Base-by-base conservation (phyloP, 2,329 filamentous ascomycete species). In the Pseudogymnoascus sp. region DNA sequence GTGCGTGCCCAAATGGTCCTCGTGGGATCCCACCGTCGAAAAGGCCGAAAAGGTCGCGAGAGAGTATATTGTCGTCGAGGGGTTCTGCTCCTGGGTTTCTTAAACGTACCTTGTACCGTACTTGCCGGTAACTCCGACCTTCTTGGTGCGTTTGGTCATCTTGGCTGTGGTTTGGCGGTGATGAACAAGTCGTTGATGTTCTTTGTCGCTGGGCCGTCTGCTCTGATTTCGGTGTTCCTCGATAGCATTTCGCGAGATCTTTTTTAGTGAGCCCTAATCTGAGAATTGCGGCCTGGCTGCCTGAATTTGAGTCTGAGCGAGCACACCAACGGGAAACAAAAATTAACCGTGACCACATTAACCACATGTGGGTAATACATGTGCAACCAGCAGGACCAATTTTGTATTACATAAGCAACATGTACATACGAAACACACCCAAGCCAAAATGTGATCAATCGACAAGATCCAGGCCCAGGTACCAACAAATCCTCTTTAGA, bases 61-160 rank as follows among this genome's bases (percentile, higher is more conserved):
- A 42, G 62, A 59, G 17, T 38, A 37, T 46, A 26, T 26, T 40
- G 29, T 62, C 64, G 64, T 61, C 31, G 26, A 68, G 68, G 70
- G 68, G 64, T 71, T 69, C 69, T 60, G 9, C 59, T 60, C 37
- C 37, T 42, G 59, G 37, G 66, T 64, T 70, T 74, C 5, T 56
- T 33, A 56, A 56, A 76, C 88, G 81, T 89, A 96, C 88, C 92
- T 91, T 78, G 89, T 93, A 86, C 93, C 93, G 83, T 96, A 97
- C 88, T 96, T 96, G 83, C 93, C 91, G 84, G 93, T 97, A 80
- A 97, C 93, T 80, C 91, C 91, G 88, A 96, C 92, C 90, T 96
- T 96, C 89, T 91, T 96, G 72, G 91, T 96, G 84, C 91, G 88
- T 87, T 95, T 93, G 80, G 90, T 91, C 90, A 95, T 95, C 82